These are phyloP conservation scores for Leptographium procerum DNA, from an alignment of 2,329 filamentous ascomycete genomes.

Conservation along the genomic window DNA sequence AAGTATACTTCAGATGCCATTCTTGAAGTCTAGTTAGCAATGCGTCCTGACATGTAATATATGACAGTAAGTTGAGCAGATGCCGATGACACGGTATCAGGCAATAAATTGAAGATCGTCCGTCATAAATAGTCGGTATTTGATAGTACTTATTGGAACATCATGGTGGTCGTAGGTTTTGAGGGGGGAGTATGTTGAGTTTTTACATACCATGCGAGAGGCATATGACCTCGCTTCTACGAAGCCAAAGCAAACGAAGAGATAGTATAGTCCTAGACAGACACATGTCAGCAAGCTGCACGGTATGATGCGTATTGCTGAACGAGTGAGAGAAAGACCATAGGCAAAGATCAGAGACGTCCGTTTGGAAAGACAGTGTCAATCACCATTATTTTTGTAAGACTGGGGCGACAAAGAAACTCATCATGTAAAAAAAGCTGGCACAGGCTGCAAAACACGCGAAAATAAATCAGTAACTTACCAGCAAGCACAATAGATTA, in stretches of 20 bases:
- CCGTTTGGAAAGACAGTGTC: constrained; percentile 41
- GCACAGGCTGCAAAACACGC: background rate
- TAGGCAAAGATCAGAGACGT: constrained; percentile 27
- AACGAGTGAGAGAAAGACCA: constrained; percentile 3
- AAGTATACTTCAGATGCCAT: background rate
- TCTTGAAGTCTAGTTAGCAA: background rate
- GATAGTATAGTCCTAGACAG: background rate
- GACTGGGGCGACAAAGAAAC: constrained; percentile 46
- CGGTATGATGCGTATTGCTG: background rate
- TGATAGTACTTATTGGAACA: constrained; percentile 32
- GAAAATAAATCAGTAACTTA: background rate
- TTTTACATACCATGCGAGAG: background rate
- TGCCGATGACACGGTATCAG: background rate
- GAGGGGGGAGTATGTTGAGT: background rate
- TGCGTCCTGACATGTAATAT: background rate
- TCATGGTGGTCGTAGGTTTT: constrained; percentile 20
- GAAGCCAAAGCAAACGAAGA: background rate
- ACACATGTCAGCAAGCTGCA: background rate
- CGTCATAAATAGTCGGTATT: constrained; percentile 27
- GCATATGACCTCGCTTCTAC: background rate
- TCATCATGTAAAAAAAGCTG: constrained; percentile 32
- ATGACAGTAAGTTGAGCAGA: background rate
- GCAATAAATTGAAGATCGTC: constrained; percentile 9
- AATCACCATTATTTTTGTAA: constrained; percentile 43
- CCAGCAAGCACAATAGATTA: background rate